A percentile compares a stretch with the other conserved stretches of the same genome.
These are phyloP conservation scores for Alternaria tenuissima DNA, from an alignment of 2,329 filamentous ascomycete species.

Conservation along the genomic window DNA sequence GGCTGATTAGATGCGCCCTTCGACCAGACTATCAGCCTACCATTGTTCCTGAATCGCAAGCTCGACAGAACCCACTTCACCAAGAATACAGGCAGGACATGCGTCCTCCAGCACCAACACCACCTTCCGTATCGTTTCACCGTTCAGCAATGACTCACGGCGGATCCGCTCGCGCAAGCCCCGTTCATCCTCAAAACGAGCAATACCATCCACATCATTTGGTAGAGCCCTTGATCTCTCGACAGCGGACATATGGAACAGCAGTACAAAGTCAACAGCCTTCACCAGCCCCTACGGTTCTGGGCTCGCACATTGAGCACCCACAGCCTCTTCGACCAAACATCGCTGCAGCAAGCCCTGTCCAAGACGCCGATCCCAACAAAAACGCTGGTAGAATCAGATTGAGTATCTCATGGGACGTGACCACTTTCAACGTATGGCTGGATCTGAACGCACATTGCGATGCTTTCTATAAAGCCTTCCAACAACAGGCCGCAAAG, in stretches of 20 bases:
- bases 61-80: background rate
- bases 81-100: background rate
- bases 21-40: background rate
- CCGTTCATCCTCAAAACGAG: background rate
- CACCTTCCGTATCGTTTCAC: slow-evolving; percentile 1
- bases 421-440: background rate
- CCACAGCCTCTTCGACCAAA: background rate
- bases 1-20: background rate
- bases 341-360: background rate
- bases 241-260: background rate
- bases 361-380: background rate
- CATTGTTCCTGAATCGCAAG: background rate
- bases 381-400: background rate
- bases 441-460: background rate
- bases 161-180: background rate
- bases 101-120: background rate
- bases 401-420: background rate
- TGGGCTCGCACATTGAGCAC: background rate
- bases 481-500: background rate
- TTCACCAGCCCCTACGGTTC: background rate
- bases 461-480: background rate
- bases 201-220: background rate
- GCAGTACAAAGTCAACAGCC: background rate
- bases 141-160: slow-evolving; percentile 3
- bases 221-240: background rate